Evolutionary conservation across 331 rosid genomes (phyloP).

Genomic region (Quercus tomentella): DNA sequence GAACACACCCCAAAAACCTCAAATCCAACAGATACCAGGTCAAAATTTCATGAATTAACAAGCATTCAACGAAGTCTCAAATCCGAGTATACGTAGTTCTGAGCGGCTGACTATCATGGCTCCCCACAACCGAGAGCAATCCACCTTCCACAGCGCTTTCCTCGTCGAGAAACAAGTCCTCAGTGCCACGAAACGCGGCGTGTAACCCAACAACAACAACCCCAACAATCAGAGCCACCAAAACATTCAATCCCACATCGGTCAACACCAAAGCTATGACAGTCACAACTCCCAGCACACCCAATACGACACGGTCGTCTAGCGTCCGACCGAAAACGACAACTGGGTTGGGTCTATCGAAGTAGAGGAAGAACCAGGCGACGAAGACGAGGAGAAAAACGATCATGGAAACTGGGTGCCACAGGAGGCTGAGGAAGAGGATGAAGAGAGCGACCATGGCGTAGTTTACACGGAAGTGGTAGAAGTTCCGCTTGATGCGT

Average conservation of each 20-base stretch:
- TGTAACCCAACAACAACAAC: slow-evolving; percentile 27
- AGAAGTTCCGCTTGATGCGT: slow-evolving; percentile 34
- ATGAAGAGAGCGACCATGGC: slow-evolving; percentile 27
- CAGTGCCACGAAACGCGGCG: slow-evolving; percentile 34
- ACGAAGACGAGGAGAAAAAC: slow-evolving; percentile 36
- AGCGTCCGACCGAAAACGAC: slow-evolving; percentile 14
- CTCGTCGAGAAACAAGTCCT: slow-evolving; percentile 33
- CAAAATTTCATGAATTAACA: not conserved
- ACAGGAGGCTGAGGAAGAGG: slow-evolving; percentile 52
- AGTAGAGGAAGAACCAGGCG: slow-evolving; percentile 44
- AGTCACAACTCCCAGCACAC: slow-evolving; percentile 25
- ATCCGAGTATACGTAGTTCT: not conserved
- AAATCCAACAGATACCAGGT: too few relatives aligned
- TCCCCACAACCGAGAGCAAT: slow-evolving; percentile 39
- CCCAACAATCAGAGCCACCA: slow-evolving; percentile 39
- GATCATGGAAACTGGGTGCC: slow-evolving; percentile 50
- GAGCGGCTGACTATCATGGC: slow-evolving; percentile 2
- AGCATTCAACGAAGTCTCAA: not conserved
- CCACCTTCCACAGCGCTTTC: slow-evolving; percentile 48
- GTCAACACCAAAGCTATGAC: slow-evolving; percentile 30
- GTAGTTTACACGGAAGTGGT: slow-evolving; percentile 45
- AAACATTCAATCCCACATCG: slow-evolving; percentile 32
- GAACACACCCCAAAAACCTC: too few relatives aligned
- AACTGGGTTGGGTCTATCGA: slow-evolving; percentile 28
- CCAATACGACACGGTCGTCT: slow-evolving; percentile 33